Base-by-base conservation (phyloP, 495 filamentous ascomycete genomes). In the Chaetomium tenue region DNA sequence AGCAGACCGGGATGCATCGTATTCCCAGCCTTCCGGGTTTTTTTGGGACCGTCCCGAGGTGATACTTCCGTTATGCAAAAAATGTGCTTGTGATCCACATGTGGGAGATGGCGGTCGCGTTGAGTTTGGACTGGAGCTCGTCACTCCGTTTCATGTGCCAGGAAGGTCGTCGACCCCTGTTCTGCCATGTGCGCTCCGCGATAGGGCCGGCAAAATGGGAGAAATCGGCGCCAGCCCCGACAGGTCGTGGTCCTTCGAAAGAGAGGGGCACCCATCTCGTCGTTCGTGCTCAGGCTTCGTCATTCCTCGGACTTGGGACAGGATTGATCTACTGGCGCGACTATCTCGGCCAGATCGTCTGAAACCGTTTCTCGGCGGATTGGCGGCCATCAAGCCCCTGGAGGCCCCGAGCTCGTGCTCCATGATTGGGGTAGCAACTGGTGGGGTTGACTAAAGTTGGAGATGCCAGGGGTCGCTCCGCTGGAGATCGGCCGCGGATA, bases 201-300 rank as follows among this genome's bases (percentile, higher is more conserved):
- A 68, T 67, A 69, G 68, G 68, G 66, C 66, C 68, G 73, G 73
- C 64, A 73, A 75, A 73, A 72, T 70, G 60, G 48, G 54, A 64
- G 58, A 51, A 40, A 20, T 12, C 28, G 30, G 18, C 25, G 18
- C n/a, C 28, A 42, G 53, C 53, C 16, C 39, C 47, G 5, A 47
- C 44, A 47, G 20, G 48, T 30, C 53, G 13, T 15, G 33, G 39
- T 1, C 22, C 20, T 16, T 58, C 22, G 3, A 16, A 26, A 25
- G 20, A 52, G 23, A 52, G 48, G 22, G 23, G 48, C 23, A 9
- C 1, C 25, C 54, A 18, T 42, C n/a, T 50, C 46, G 46, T 23
- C 46, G 46, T 23, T 20, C 46, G 30, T 22, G 30, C 26, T 42
- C 37, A n/a, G 37, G 9, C 2, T 23, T 16, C 37, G 18, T 22